Evolutionary conservation across 352 stramenopile species (phyloP).

Genomic region (Phytophthora ohioensis): DNA sequence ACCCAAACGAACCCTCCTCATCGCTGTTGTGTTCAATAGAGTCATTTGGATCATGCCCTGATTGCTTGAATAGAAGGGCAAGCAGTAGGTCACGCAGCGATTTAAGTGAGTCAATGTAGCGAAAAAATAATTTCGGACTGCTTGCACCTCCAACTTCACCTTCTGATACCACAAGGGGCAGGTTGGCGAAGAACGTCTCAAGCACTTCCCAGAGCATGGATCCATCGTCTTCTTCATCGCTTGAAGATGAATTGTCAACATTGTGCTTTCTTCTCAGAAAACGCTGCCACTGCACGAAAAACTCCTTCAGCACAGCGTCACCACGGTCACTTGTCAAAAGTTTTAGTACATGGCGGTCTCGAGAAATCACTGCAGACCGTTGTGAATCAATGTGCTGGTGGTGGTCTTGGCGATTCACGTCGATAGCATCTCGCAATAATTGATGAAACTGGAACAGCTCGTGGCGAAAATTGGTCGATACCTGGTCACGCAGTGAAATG

Average conservation of each 20-base stretch:
- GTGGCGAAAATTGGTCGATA: slow-evolving; percentile 56
- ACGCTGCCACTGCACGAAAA: slow-evolving; percentile 64
- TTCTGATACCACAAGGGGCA: slow-evolving; percentile 64
- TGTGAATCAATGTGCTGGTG: slow-evolving; percentile 11
- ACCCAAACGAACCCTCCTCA: slow-evolving; percentile 14
- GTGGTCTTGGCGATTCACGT: slow-evolving; percentile 13
- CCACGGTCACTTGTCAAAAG: slow-evolving; percentile 76
- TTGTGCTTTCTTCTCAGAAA: slow-evolving; percentile 18
- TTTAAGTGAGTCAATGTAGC: slow-evolving; percentile 68
- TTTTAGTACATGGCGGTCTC: slow-evolving; percentile 53
- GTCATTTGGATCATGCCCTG: slow-evolving; percentile 6
- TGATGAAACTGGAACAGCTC: slow-evolving; percentile 82
- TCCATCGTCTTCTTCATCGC: slow-evolving; percentile 30
- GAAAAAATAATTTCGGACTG: slow-evolving; percentile 54
- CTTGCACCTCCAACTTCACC: slow-evolving; percentile 40
- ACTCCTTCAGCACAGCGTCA: slow-evolving; percentile 65
- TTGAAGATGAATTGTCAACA: not conserved
- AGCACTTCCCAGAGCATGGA: slow-evolving; percentile 63
- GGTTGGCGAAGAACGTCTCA: slow-evolving; percentile 69
- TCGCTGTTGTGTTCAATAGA: slow-evolving; percentile 33
- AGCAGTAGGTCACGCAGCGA: slow-evolving; percentile 62
- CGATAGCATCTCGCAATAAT: slow-evolving; percentile 55
- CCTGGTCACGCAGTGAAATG: slow-evolving; percentile 44
- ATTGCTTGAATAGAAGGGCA: slow-evolving; percentile 56
- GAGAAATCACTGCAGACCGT: slow-evolving; percentile 11